These are phyloP conservation scores for Ophiostoma sp. DNA, from an alignment of 2,329 filamentous ascomycete genomes.

Conservation along the genomic window DNA sequence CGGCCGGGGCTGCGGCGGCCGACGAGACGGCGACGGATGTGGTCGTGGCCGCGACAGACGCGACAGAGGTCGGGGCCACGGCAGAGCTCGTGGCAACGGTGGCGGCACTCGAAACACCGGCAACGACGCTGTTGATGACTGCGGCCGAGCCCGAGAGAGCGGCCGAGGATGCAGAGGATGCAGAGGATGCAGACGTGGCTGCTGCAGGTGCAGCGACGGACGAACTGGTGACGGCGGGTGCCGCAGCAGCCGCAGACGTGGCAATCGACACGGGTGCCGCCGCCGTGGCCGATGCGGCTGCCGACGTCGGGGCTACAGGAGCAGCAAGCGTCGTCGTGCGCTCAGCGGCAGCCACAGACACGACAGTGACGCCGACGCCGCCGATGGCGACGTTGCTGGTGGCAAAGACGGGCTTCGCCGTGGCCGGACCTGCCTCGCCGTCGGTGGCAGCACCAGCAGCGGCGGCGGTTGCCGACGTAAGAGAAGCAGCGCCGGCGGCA, in stretches of 20 bases:
- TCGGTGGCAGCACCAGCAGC: background rate
- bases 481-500: background rate
- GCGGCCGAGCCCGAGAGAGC: background rate
- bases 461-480: background rate
- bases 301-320: background rate
- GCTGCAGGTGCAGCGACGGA: background rate
- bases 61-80: background rate
- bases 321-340: slow-evolving; percentile 18
- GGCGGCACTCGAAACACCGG: background rate
- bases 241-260: background rate
- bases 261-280: slow-evolving; percentile 18
- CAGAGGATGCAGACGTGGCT: background rate
- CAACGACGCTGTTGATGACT: background rate
- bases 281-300: slow-evolving; percentile 15
- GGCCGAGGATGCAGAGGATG: background rate
- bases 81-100: background rate
- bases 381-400: slow-evolving; percentile 8
- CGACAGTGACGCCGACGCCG: slow-evolving; percentile 26
- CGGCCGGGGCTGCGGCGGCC: background rate
- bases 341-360: slow-evolving; percentile 23
- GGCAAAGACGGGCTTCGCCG: background rate
- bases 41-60: background rate
- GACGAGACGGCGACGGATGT: background rate
- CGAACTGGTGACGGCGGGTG: too few species aligned
- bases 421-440: background rate